Conservation (phyloP, 2,329 filamentous ascomycete species). For the Rhinocladiella mackenziei region DNA sequence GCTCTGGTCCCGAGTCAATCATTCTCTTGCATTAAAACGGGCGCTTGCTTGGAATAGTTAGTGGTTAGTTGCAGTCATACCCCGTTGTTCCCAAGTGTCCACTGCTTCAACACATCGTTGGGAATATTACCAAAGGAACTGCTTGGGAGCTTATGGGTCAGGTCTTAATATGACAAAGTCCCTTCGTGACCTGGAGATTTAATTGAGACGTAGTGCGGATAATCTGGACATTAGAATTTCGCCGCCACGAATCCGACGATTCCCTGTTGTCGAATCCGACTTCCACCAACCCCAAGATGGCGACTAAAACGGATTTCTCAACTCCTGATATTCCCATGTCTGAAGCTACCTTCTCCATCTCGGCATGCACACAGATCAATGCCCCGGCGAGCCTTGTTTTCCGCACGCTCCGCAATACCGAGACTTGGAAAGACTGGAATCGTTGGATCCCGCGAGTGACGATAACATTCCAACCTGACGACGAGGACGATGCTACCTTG, state of each 20-base stretch:
- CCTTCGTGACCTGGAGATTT: no score
- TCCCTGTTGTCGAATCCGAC: no score
- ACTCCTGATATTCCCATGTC: constrained; percentile 35
- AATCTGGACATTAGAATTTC: no score
- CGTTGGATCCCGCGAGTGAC: constrained; percentile 44
- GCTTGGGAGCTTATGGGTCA: no score
- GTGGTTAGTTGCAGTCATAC: no score
- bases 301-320: constrained; percentile 24
- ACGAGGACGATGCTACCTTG: constrained; percentile 19
- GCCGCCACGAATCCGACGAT: not conserved
- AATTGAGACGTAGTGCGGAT: no score
- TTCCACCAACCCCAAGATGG: constrained; percentile 1
- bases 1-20: no score
- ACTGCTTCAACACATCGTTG: no score
- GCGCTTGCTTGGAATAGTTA: no score
- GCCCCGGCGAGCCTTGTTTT: constrained; percentile 44
- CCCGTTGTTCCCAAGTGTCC: no score
- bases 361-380: constrained; percentile 38
- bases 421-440: constrained; percentile 48
- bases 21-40: not conserved
- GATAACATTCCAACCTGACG: constrained; percentile 40
- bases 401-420: constrained; percentile 43
- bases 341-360: constrained; percentile 33
- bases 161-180: no score
- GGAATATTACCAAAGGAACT: no score